Evolutionary conservation across 2,329 filamentous ascomycete genomes (phyloP).

Genomic region (Trichoderma pleuroti): DNA sequence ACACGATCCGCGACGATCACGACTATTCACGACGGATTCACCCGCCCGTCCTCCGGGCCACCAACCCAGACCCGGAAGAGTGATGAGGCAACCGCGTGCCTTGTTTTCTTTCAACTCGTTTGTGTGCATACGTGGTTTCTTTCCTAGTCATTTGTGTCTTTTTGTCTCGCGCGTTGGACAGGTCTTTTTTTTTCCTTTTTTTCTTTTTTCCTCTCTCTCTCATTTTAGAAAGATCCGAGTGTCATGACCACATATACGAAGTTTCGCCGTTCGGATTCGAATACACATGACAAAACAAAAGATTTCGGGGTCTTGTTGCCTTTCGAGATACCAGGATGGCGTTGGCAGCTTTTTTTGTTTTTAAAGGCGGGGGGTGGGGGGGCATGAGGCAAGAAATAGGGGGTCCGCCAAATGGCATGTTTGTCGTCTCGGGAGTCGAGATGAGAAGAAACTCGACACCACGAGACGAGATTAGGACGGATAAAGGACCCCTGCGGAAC

Average conservation of each 20-base stretch:
- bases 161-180: slow-evolving; percentile 10
- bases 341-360: slow-evolving; percentile 33
- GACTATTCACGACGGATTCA: slow-evolving; percentile 62
- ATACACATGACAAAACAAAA: slow-evolving; percentile 16
- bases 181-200: background rate
- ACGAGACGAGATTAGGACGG: background rate
- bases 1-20: slow-evolving; percentile 61
- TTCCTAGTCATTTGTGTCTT: background rate
- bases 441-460: background rate
- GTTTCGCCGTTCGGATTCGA: slow-evolving; percentile 26
- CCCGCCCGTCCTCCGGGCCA: slow-evolving; percentile 57
- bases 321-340: slow-evolving; percentile 40
- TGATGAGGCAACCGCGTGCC: background rate
- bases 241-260: slow-evolving; percentile 36
- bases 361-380: background rate
- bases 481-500: background rate
- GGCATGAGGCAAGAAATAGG: slow-evolving; percentile 2
- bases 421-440: background rate
- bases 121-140: slow-evolving; percentile 3
- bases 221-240: slow-evolving; percentile 23
- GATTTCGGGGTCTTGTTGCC: slow-evolving; percentile 29
- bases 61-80: slow-evolving; percentile 54
- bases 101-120: background rate
- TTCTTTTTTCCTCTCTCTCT: background rate
- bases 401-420: background rate